Conservation (phyloP, 306 rosid species). For the Comarum palustre region DNA sequence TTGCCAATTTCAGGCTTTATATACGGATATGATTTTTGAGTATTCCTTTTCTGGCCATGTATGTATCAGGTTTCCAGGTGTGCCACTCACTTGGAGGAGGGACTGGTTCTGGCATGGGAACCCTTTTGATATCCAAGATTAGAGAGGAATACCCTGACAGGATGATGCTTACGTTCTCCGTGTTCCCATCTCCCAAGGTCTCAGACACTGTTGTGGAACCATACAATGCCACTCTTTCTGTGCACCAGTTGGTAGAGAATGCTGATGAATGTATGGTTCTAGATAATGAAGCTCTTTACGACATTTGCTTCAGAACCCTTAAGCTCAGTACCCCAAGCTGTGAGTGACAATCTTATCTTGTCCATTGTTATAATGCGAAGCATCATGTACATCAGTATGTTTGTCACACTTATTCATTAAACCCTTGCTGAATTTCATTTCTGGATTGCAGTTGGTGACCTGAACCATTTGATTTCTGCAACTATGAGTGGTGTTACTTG, state of each 20-base stretch:
- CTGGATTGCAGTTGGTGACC: constrained; percentile 68
- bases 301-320: constrained; percentile 89
- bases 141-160: constrained; percentile 93
- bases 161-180: constrained; percentile 94
- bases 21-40: constrained; percentile 6
- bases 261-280: constrained; percentile 98
- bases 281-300: constrained; percentile 91
- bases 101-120: constrained; percentile 95
- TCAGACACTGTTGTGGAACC: constrained; percentile 99
- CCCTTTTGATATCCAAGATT: constrained; percentile 79
- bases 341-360: constrained; percentile 29
- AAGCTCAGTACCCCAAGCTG: constrained; percentile 98
- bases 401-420: background rate
- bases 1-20: background rate
- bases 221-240: constrained; percentile 87
- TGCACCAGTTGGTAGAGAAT: constrained; percentile 88
- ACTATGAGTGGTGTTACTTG: constrained; percentile 97
- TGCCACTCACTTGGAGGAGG: constrained; percentile 98
- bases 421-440: background rate
- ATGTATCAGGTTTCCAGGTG: constrained; percentile 76
- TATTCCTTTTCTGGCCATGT: background rate
- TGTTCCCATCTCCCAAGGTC: constrained; percentile 93
- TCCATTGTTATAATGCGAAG: background rate
- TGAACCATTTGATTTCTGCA: constrained; percentile 89
- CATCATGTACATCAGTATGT: background rate